These are phyloP conservation scores for Rhodamnia argentea DNA, from an alignment of 345 rosid genomes.

Conservation along the genomic window DNA sequence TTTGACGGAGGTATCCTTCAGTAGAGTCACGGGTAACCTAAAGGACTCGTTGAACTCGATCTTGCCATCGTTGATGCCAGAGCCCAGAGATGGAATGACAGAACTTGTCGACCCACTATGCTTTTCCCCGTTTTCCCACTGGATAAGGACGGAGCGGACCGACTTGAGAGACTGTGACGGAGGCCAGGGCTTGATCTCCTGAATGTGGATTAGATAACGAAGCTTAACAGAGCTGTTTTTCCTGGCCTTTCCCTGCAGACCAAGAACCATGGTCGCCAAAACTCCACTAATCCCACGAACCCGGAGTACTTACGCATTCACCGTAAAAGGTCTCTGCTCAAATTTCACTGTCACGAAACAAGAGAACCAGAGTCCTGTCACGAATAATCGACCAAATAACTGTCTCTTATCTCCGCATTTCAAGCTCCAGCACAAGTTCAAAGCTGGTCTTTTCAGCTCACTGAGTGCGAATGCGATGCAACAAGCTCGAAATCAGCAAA, in stretches of 20 bases:
- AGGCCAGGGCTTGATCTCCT: conserved; percentile 94
- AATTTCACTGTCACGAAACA: neutral
- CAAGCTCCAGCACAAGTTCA: neutral
- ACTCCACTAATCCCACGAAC: neutral
- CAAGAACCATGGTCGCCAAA: conserved; percentile 48
- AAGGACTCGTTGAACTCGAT: conserved; percentile 78
- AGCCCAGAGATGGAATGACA: conserved; percentile 64
- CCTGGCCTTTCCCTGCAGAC: conserved; percentile 48
- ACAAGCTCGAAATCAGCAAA: neutral
- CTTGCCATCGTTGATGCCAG: conserved; percentile 69
- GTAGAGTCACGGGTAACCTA: conserved; percentile 56
- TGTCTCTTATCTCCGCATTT: neutral
- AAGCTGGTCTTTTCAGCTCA: neutral
- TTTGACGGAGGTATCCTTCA: conserved; percentile 44
- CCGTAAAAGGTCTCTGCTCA: neutral
- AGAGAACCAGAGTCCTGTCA: neutral
- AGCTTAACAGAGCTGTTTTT: conserved; percentile 42
- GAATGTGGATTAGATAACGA: conserved; percentile 57
- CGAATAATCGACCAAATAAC: neutral
- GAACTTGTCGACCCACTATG: conserved; percentile 56
- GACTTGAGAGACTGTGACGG: conserved; percentile 88
- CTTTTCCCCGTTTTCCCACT: conserved; percentile 84
- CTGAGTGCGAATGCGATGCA: neutral
- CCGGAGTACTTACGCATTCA: neutral
- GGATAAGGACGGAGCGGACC: conserved; percentile 72